Percentiles rank a stretch among this genome's conserved stretches.
Evolutionary conservation across 1,284 basidiomycete species (phyloP).

Genomic region (Malassezia arunalokei): DNA sequence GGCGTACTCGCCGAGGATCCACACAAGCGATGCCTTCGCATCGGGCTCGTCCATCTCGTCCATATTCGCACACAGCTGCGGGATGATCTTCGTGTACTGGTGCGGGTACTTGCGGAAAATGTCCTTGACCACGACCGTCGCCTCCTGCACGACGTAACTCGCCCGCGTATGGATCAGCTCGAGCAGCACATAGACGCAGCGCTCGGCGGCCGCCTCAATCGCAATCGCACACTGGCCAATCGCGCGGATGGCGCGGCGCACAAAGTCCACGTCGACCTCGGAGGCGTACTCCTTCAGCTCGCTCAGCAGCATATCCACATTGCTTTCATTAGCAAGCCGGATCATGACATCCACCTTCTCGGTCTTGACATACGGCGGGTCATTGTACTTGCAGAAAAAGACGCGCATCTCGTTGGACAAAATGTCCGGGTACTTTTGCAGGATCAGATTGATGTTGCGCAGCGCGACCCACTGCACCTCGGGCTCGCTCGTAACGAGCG

Average conservation of each 20-base stretch:
- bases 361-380: conserved; percentile 93
- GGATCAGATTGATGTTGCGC: conserved; percentile 86
- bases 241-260: conserved; percentile 80
- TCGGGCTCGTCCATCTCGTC: conserved; percentile 96
- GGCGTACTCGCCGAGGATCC: conserved; percentile 97
- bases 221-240: conserved; percentile 94
- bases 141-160: conserved; percentile 95
- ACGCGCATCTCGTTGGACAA: conserved; percentile 92
- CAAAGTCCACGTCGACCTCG: conserved; percentile 97
- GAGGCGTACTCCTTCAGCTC: conserved; percentile 97
- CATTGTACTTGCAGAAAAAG: conserved; percentile 99
- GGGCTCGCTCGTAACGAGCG: conserved; percentile 54
- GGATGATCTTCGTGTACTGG: conserved; percentile 92
- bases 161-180: conserved; percentile 84
- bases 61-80: conserved; percentile 81
- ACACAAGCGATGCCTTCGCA: conserved; percentile 91
- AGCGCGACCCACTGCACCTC: conserved; percentile 90
- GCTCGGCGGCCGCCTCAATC: conserved; percentile 79
- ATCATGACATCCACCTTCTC: conserved; percentile 99
- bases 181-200: conserved; percentile 83
- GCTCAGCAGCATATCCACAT: conserved; percentile 83
- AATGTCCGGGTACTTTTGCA: conserved; percentile 80
- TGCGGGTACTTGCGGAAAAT: conserved; percentile 97
- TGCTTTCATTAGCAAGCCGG: conserved; percentile 74
- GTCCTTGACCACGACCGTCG: conserved; percentile 98